Percentiles rank a stretch among this genome's conserved stretches.
phyloP scores from a whole-genome alignment of 192 early-diverging fungal genomes.

The Phlyctochytrium planicorne region DNA sequence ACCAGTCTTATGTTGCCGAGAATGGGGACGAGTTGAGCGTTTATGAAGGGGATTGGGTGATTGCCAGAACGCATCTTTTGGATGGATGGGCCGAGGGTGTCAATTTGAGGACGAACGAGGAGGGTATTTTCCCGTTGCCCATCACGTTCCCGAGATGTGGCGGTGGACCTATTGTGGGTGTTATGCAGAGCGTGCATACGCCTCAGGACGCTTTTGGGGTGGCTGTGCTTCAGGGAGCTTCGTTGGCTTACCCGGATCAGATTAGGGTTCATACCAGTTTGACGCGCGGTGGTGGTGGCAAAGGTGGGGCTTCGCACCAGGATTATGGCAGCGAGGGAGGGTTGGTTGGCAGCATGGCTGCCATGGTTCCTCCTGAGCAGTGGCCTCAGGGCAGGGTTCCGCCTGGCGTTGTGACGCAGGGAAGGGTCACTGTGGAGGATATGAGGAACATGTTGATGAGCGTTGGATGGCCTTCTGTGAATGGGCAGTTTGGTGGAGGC shows the following conservation, averaged over 20 bases:
- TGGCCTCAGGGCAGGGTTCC: too few species aligned
- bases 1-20: slow-evolving; percentile 18
- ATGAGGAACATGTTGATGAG: background rate
- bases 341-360: background rate
- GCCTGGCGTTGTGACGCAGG: background rate
- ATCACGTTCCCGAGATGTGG: slow-evolving; percentile 23
- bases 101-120: slow-evolving; percentile 30
- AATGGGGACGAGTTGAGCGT: slow-evolving; percentile 36
- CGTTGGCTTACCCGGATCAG: slow-evolving; percentile 29
- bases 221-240: slow-evolving; percentile 13
- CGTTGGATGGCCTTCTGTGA: background rate
- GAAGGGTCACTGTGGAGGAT: background rate
- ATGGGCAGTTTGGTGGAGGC: background rate
- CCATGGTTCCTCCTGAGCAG: too few species aligned
- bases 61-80: slow-evolving; percentile 30
- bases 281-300: background rate
- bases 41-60: slow-evolving; percentile 29
- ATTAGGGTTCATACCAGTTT: background rate
- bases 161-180: slow-evolving; percentile 1
- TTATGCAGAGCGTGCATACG: slow-evolving; percentile 15
- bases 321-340: slow-evolving; percentile 4
- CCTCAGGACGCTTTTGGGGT: slow-evolving; percentile 21
- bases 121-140: slow-evolving; percentile 43
- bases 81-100: slow-evolving; percentile 43
- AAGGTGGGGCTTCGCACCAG: too few species aligned